A percentile compares a stretch with the other conserved stretches of the same genome.
Conservation (phyloP, 768 basidiomycete species). For the Chalciporus piperatus region DNA sequence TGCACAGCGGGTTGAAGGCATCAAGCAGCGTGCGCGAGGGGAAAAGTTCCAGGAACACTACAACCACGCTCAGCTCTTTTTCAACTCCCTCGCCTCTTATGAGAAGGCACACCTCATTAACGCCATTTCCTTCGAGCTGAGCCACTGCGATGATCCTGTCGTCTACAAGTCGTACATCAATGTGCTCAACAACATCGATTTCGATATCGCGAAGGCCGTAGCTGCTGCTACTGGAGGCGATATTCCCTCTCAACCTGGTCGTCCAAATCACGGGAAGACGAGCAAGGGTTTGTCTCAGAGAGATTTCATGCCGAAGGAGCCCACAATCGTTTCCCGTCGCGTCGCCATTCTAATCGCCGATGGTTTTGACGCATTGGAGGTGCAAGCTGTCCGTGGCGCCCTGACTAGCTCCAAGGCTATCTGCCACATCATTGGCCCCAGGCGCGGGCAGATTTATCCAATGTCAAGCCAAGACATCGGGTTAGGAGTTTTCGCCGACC, state of each 20-base stretch:
- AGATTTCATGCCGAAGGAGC: slow-evolving; percentile 50
- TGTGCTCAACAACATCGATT: slow-evolving; percentile 69
- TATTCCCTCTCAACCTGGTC: slow-evolving; percentile 49
- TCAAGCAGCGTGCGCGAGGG: slow-evolving; percentile 61
- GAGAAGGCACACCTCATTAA: slow-evolving; percentile 72
- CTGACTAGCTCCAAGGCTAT: slow-evolving; percentile 53
- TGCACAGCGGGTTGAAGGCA: slow-evolving; percentile 48
- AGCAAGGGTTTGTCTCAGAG: slow-evolving; percentile 58
- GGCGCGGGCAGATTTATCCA: slow-evolving; percentile 49
- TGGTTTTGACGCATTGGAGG: slow-evolving; percentile 63
- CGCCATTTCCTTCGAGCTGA: slow-evolving; percentile 80
- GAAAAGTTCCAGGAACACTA: slow-evolving; percentile 78
- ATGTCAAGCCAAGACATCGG: slow-evolving; percentile 28
- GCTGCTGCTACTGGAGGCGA: slow-evolving; percentile 63
- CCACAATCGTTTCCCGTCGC: slow-evolving; percentile 62
- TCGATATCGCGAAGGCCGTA: slow-evolving; percentile 66
- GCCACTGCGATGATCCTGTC: slow-evolving; percentile 72
- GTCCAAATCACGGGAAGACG: slow-evolving; percentile 56
- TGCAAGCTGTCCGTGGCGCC: slow-evolving; percentile 54
- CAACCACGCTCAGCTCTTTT: slow-evolving; percentile 75
- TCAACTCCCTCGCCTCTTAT: slow-evolving; percentile 67
- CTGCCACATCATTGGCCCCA: slow-evolving; percentile 64
- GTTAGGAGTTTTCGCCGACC: slow-evolving; percentile 50
- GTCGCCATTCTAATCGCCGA: slow-evolving; percentile 77
- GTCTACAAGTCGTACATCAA: slow-evolving; percentile 70